A percentile compares a stretch with the other conserved stretches of the same genome.
Evolutionary conservation across 2,329 filamentous ascomycete species (phyloP).

Genomic region (Trichophyton verrucosum): DNA sequence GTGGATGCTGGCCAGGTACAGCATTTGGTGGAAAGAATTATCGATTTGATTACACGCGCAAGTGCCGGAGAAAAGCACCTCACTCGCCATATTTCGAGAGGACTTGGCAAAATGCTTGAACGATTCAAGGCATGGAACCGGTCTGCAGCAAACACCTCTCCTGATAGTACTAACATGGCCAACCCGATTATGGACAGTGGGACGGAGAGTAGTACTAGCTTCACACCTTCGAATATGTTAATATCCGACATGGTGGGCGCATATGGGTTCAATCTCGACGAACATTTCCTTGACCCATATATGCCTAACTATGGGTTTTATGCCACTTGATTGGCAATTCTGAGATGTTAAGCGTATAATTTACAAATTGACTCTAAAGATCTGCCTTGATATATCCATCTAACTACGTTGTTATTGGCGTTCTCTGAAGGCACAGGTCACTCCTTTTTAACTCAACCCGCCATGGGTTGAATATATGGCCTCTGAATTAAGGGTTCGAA

Average conservation of each 20-base stretch:
- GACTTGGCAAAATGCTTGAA: constrained; percentile 31
- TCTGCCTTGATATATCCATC: background rate
- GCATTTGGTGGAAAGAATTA: constrained; percentile 28
- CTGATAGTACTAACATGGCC: background rate
- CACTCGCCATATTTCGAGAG: constrained; percentile 31
- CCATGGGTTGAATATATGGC: background rate
- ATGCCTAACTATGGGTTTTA: constrained; percentile 28
- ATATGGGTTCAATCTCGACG: constrained; percentile 31
- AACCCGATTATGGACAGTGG: constrained; percentile 1
- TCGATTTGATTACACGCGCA: constrained; percentile 30
- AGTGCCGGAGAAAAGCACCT: constrained; percentile 32
- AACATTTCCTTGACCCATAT: constrained; percentile 31
- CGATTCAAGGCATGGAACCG: constrained; percentile 30
- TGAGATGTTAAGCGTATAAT: background rate
- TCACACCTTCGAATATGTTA: constrained; percentile 23
- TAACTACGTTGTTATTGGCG: background rate
- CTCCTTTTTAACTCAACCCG: too few relatives aligned
- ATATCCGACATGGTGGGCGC: constrained; percentile 35
- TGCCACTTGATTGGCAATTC: background rate
- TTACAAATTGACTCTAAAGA: background rate
- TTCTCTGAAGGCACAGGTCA: background rate
- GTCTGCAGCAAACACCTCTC: background rate
- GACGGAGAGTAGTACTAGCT: background rate
- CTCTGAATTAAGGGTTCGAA: background rate
- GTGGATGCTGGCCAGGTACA: constrained; percentile 30